phyloP scores from a whole-genome alignment of 148 eudicot species.

The Bassia scoparia region DNA sequence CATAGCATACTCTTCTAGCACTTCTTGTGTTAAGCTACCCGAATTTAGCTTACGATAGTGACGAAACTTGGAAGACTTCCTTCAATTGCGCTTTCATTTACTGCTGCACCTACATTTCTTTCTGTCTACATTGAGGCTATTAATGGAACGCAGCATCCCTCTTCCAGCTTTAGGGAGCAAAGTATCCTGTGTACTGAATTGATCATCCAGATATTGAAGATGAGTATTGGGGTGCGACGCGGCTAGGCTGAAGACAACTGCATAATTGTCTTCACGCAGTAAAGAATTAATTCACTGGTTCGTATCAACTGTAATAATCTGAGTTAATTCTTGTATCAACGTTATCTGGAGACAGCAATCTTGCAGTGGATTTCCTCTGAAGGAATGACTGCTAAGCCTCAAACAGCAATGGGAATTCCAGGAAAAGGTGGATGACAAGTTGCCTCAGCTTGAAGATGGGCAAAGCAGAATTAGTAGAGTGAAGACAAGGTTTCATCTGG shows the following conservation, averaged over 20 bases:
- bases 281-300: slow-evolving; percentile 24
- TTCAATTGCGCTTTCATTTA: slow-evolving; percentile 59
- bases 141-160: slow-evolving; percentile 66
- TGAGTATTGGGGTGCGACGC: slow-evolving; percentile 16
- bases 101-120: slow-evolving; percentile 71
- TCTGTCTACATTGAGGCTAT: slow-evolving; percentile 65
- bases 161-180: slow-evolving; percentile 37
- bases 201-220: slow-evolving; percentile 29
- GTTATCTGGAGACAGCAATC: slow-evolving; percentile 13
- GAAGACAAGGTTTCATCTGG: slow-evolving; percentile 18
- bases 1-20: slow-evolving; percentile 35
- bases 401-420: slow-evolving; percentile 23
- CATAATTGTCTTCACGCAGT: slow-evolving; percentile 21
- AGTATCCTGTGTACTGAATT: slow-evolving; percentile 30
- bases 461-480: slow-evolving; percentile 21
- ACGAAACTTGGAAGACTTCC: slow-evolving; percentile 42
- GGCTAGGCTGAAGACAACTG: slow-evolving; percentile 26
- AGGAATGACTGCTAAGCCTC: slow-evolving; percentile 24
- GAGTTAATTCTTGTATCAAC: slow-evolving; percentile 21
- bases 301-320: slow-evolving; percentile 19
- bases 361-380: slow-evolving; percentile 28
- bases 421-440: slow-evolving; percentile 19
- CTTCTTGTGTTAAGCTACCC: slow-evolving; percentile 27
- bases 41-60: slow-evolving; percentile 29
- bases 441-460: slow-evolving; percentile 16